Conservation (phyloP, 108 stramenopile genomes). For the Pseudonitzschia pungens region DNA sequence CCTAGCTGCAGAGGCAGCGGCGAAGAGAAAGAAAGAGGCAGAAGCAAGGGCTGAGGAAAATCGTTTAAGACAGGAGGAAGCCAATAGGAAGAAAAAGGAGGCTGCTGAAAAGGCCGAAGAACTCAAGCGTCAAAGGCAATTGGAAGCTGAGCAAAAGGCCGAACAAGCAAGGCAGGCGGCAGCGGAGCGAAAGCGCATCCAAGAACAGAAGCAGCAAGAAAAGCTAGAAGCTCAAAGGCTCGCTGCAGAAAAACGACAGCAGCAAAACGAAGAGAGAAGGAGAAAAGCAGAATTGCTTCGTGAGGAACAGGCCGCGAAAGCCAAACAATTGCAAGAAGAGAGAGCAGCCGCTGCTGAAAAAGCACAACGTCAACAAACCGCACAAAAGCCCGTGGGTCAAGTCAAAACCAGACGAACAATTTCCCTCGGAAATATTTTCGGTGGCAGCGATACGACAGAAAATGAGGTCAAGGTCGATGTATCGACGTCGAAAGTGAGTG, state of each 20-base stretch:
- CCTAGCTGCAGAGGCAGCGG: constrained; percentile 23
- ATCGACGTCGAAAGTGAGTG: constrained; percentile 13
- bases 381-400: constrained; percentile 14
- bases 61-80: constrained; percentile 17
- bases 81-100: constrained; percentile 1
- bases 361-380: constrained; percentile 8
- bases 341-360: constrained; percentile 10
- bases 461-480: constrained; percentile 5
- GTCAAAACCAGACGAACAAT: constrained; percentile 18
- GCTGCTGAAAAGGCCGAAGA: constrained; percentile 22
- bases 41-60: constrained; percentile 12
- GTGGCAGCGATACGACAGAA: constrained; percentile 5
- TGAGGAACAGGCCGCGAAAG: constrained; percentile 5
- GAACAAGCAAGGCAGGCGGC: constrained; percentile 22
- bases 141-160: constrained; percentile 19
- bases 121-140: constrained; percentile 3
- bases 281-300: background rate
- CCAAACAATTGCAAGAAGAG: background rate
- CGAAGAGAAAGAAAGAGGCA: constrained; percentile 18
- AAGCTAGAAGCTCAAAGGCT: constrained; percentile 10
- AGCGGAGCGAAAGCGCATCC: constrained; percentile 19
- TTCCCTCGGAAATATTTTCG: constrained; percentile 26
- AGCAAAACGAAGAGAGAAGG: constrained; percentile 7
- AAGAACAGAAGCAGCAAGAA: constrained; percentile 21
- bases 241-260: constrained; percentile 2